phyloP scores from a whole-genome alignment of 164 flowering plant genomes.

The Berberis thunbergii region DNA sequence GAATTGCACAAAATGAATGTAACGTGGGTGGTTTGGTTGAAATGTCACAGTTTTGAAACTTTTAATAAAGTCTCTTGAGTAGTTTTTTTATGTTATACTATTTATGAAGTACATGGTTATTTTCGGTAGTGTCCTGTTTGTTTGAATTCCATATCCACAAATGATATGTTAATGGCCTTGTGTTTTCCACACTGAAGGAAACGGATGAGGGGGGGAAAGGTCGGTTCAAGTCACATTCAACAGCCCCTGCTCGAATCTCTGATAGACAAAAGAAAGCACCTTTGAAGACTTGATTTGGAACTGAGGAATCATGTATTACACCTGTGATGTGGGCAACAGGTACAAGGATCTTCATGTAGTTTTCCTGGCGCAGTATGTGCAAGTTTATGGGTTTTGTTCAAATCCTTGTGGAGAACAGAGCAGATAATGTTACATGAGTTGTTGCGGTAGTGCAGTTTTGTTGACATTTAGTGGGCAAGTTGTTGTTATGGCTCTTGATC shows the following conservation, averaged over 20 bases:
- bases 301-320: background rate
- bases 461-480: too few relatives aligned
- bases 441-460: too few relatives aligned
- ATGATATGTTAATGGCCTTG: too few relatives aligned
- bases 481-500: too few relatives aligned
- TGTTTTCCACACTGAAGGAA: constrained; percentile 15
- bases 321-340: background rate
- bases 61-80: too few relatives aligned
- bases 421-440: background rate
- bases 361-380: background rate
- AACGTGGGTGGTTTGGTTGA: too few relatives aligned
- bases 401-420: background rate
- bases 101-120: too few relatives aligned
- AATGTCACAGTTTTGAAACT: too few relatives aligned
- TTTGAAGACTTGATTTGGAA: constrained; percentile 42
- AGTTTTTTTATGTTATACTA: too few relatives aligned
- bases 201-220: constrained; percentile 94
- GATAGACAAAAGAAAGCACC: constrained; percentile 99
- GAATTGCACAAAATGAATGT: too few relatives aligned
- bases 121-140: too few relatives aligned
- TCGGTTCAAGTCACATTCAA: constrained; percentile 93
- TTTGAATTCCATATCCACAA: too few relatives aligned
- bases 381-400: background rate
- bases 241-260: constrained; percentile 78
- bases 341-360: background rate